These are phyloP conservation scores for Xylaria grammica DNA, from an alignment of 495 filamentous ascomycete genomes.

Conservation along the genomic window DNA sequence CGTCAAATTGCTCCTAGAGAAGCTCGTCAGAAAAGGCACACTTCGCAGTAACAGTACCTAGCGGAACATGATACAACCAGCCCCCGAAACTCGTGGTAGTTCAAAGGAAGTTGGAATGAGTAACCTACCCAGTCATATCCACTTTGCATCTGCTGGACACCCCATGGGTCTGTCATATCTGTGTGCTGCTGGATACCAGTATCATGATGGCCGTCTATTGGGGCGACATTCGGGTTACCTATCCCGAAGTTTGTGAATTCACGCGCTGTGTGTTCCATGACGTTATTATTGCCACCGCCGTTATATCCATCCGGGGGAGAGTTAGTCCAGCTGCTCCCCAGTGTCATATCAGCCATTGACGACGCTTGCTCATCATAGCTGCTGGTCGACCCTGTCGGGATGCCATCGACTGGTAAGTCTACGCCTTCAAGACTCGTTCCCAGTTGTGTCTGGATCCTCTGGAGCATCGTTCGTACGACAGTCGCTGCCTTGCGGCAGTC, in stretches of 20 bases:
- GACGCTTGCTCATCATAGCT: slow-evolving; percentile 21
- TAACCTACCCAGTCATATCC: slow-evolving; percentile 38
- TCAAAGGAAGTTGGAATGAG: not conserved
- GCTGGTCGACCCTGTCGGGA: slow-evolving; percentile 8
- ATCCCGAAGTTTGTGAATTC: slow-evolving; percentile 24
- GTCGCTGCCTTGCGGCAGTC: slow-evolving; percentile 32
- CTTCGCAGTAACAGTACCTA: not conserved
- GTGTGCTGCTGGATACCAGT: slow-evolving; percentile 1
- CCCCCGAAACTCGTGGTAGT: too few relatives aligned
- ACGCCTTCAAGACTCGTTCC: not conserved
- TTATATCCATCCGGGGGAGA: slow-evolving; percentile 20
- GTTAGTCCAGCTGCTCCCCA: slow-evolving; percentile 20
- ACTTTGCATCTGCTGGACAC: slow-evolving; percentile 25
- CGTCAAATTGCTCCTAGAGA: slow-evolving; percentile 34
- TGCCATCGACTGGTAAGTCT: slow-evolving; percentile 1
- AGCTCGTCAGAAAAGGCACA: slow-evolving; percentile 19
- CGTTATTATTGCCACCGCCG: slow-evolving; percentile 3
- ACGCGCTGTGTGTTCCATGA: slow-evolving; percentile 13
- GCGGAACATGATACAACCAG: too few relatives aligned
- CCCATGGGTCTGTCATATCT: slow-evolving; percentile 25
- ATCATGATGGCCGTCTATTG: slow-evolving; percentile 5
- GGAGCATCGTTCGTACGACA: slow-evolving; percentile 34
- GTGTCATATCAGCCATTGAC: slow-evolving; percentile 5
- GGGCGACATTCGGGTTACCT: slow-evolving; percentile 5
- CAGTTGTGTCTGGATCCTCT: slow-evolving; percentile 28